Conservation (phyloP, 768 basidiomycete species). For the Calocybe indica region DNA sequence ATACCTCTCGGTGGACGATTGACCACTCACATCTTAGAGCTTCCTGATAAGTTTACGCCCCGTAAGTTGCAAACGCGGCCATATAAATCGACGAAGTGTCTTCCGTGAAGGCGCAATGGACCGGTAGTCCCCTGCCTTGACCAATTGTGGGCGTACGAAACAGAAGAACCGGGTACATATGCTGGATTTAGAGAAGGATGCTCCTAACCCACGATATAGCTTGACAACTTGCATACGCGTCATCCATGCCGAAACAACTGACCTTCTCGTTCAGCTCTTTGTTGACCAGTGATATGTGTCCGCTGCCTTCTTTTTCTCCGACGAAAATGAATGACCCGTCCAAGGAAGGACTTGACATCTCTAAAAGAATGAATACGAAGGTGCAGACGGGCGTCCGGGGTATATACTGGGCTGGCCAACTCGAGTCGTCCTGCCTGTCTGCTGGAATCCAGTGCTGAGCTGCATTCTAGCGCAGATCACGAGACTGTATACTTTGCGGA, state of each 20-base stretch:
- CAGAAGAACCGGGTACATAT: constrained; percentile 41
- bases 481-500: no score
- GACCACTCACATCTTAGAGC: constrained; percentile 67
- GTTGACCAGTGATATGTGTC: background rate
- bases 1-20: constrained; percentile 1
- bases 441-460: no score
- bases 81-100: constrained; percentile 77
- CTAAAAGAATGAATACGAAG: no score
- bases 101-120: constrained; percentile 52
- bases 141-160: constrained; percentile 74
- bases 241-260: constrained; percentile 3
- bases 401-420: no score
- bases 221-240: background rate
- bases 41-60: constrained; percentile 84
- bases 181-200: constrained; percentile 43
- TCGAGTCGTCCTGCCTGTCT: no score
- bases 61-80: constrained; percentile 77
- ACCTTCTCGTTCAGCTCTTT: background rate
- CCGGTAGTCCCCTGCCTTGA: constrained; percentile 50
- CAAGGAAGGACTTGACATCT: constrained; percentile 10
- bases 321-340: constrained; percentile 45
- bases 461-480: no score
- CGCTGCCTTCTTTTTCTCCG: constrained; percentile 15
- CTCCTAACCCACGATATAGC: constrained; percentile 1
- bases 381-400: no score